phyloP scores from a whole-genome alignment of 345 rosid genomes.

The Linum trigynum region DNA sequence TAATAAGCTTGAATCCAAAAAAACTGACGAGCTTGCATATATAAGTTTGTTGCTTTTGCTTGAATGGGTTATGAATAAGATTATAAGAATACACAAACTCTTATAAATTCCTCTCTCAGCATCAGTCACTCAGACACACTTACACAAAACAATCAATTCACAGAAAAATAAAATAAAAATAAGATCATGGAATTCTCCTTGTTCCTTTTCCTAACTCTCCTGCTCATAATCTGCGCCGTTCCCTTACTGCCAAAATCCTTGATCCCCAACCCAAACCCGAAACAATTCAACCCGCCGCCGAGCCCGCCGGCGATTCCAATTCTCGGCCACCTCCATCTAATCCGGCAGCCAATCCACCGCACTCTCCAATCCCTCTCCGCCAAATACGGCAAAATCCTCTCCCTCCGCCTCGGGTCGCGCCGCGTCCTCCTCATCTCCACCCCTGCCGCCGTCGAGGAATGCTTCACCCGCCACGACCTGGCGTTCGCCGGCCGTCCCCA shows the following conservation, averaged over 20 bases:
- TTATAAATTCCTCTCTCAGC: too few relatives aligned
- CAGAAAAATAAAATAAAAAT: too few relatives aligned
- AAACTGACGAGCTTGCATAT: too few relatives aligned
- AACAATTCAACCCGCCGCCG: constrained; percentile 28
- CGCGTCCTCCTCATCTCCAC: constrained; percentile 18
- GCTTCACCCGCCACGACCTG: constrained; percentile 12
- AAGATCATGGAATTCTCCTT: constrained; percentile 18
- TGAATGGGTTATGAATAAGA: too few relatives aligned
- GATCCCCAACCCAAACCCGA: too few relatives aligned
- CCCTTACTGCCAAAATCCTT: too few relatives aligned
- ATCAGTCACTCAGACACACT: too few relatives aligned
- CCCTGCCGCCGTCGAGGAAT: constrained; percentile 13
- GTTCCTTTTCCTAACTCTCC: constrained; percentile 7
- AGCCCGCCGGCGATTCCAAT: constrained; percentile 39
- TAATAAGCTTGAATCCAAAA: too few relatives aligned
- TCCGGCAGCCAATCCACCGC: constrained; percentile 18
- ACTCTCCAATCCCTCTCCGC: constrained; percentile 13
- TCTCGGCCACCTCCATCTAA: constrained; percentile 38
- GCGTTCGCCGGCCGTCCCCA: constrained; percentile 17
- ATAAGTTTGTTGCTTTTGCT: too few relatives aligned
- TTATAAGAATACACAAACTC: too few relatives aligned
- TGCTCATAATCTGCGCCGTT: neutral
- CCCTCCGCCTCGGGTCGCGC: constrained; percentile 16
- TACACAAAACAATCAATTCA: too few relatives aligned
- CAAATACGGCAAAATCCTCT: constrained; percentile 22